A percentile compares a stretch with the other conserved stretches of the same genome.
Evolutionary conservation across 495 filamentous ascomycete species (phyloP).

Genomic region (Penicillium roqueforti): DNA sequence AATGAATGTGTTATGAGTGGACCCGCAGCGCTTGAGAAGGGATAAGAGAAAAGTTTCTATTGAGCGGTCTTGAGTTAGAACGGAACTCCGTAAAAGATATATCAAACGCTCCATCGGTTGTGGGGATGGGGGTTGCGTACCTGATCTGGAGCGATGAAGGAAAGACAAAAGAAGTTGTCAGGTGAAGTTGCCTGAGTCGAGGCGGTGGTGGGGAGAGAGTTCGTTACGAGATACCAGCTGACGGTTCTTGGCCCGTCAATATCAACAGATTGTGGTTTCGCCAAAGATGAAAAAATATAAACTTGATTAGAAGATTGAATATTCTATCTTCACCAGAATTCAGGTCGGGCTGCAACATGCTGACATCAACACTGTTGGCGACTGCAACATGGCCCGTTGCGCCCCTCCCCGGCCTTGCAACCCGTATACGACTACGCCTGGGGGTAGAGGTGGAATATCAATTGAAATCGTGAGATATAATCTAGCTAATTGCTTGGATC

Average conservation of each 20-base stretch:
- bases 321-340: background rate
- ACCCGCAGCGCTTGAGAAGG: conserved; percentile 24
- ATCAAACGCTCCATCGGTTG: too few species aligned
- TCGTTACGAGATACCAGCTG: conserved; percentile 8
- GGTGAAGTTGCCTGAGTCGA: conserved; percentile 9
- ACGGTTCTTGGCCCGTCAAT: background rate
- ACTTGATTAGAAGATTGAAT: background rate
- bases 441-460: background rate
- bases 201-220: conserved; percentile 23
- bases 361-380: conserved; percentile 29
- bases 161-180: conserved; percentile 9
- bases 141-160: conserved; percentile 4
- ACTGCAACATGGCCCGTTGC: conserved; percentile 26
- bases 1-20: conserved; percentile 22
- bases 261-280: too few species aligned
- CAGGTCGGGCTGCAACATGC: conserved; percentile 5
- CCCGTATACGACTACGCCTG: conserved; percentile 9
- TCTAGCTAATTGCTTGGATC: background rate
- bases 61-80: background rate
- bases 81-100: background rate
- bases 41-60: conserved; percentile 10
- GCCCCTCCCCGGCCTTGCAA: conserved; percentile 4
- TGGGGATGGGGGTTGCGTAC: conserved; percentile 4
- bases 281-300: too few species aligned
- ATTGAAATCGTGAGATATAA: background rate